Conservation (phyloP, 1,284 basidiomycete species). For the Chondrostereum purpureum region DNA sequence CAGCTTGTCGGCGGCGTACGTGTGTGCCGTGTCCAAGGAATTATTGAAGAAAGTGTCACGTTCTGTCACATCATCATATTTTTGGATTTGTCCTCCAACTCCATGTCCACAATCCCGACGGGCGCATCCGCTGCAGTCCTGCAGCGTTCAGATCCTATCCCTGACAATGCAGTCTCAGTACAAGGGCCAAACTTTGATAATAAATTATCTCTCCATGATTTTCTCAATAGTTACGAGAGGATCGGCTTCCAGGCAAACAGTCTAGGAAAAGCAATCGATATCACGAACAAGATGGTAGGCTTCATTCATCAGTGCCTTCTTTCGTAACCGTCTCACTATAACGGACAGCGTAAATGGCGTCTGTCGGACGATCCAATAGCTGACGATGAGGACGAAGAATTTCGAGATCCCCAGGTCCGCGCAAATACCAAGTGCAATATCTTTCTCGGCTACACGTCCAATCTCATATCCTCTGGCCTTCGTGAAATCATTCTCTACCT, state of each 20-base stretch:
- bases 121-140: conserved; percentile 69
- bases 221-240: conserved; percentile 77
- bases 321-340: not conserved
- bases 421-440: conserved; percentile 74
- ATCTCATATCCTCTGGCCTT: conserved; percentile 95
- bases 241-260: conserved; percentile 97
- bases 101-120: conserved; percentile 34
- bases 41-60: not conserved
- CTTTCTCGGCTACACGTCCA: conserved; percentile 98
- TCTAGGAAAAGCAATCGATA: conserved; percentile 81
- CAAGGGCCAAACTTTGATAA: conserved; percentile 85
- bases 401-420: conserved; percentile 51
- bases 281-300: conserved; percentile 84
- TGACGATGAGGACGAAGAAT: conserved; percentile 65
- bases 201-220: conserved; percentile 58
- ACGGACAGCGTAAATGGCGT: conserved; percentile 66
- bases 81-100: conserved; percentile 14
- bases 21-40: not conserved
- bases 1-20: not conserved
- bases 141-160: conserved; percentile 74
- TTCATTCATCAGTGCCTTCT: conserved; percentile 4
- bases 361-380: conserved; percentile 73
- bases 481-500: conserved; percentile 92
- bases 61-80: conserved; percentile 1
- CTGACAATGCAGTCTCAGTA: conserved; percentile 67